A percentile compares a stretch with the other conserved stretches of the same genome.
Conservation (phyloP, 768 basidiomycete species). For the Hericium rajendrae region DNA sequence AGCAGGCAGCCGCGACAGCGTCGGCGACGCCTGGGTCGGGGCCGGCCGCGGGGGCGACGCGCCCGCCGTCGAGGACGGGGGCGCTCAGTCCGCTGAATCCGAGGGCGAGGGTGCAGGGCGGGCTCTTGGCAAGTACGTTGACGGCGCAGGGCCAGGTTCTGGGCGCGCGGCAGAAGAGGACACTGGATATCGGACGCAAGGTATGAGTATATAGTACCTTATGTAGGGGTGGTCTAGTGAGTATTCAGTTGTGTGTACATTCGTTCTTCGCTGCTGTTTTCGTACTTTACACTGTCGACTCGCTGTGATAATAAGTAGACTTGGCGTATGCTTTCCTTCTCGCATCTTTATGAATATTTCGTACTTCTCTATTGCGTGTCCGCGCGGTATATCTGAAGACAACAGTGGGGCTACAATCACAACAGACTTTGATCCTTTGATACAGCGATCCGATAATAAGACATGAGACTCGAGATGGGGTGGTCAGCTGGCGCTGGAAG, state of each 20-base stretch:
- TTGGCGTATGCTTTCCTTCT: too few species aligned
- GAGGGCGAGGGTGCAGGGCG: conserved; percentile 14
- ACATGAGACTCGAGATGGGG: too few species aligned
- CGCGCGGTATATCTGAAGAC: too few species aligned
- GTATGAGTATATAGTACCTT: neutral
- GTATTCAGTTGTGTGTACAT: neutral
- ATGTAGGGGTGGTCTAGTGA: neutral
- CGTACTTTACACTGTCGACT: too few species aligned
- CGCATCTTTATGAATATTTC: too few species aligned
- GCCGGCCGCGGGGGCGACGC: neutral
- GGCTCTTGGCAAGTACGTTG: conserved; percentile 8
- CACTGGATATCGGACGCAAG: conserved; percentile 11
- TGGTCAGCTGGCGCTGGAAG: too few species aligned
- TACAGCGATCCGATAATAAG: too few species aligned
- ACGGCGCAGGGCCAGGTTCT: conserved; percentile 12
- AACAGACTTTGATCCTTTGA: too few species aligned
- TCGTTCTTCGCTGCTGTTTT: too few species aligned
- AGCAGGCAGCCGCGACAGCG: conserved; percentile 19
- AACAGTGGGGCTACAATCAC: too few species aligned
- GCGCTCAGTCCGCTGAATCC: conserved; percentile 14
- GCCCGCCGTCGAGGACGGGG: conserved; percentile 3
- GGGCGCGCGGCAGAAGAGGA: conserved; percentile 10
- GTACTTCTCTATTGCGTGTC: too few species aligned
- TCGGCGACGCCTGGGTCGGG: conserved; percentile 20
- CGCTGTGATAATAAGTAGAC: too few species aligned